Evolutionary conservation across 2,329 filamentous ascomycete genomes (phyloP).

Genomic region (Exutisphaerella laricina): DNA sequence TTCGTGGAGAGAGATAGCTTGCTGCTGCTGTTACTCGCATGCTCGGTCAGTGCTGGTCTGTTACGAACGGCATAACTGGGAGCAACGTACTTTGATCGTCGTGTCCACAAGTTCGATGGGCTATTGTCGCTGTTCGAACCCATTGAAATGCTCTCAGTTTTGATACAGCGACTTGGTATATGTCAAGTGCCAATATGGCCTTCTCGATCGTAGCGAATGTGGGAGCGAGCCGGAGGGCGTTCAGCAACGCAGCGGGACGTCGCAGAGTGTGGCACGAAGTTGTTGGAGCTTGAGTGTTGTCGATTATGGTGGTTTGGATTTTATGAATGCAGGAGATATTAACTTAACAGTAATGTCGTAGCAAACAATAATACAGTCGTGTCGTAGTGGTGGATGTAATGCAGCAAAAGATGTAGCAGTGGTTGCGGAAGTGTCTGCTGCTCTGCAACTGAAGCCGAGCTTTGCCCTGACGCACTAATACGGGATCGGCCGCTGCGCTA

Average conservation of each 20-base stretch:
- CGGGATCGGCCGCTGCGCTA: no score
- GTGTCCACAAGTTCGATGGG: constrained; percentile 58
- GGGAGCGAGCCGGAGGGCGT: constrained; percentile 8
- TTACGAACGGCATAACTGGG: constrained; percentile 3
- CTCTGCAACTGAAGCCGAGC: no score
- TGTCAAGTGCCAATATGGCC: neutral
- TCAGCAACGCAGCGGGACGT: constrained; percentile 11
- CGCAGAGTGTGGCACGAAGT: neutral
- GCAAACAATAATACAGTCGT: neutral
- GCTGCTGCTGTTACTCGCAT: constrained; percentile 56
- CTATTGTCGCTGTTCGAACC: constrained; percentile 33
- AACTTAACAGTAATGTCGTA: neutral
- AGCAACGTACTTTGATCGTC: constrained; percentile 70
- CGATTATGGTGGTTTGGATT: neutral
- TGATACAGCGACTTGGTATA: constrained; percentile 2
- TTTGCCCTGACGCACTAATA: neutral
- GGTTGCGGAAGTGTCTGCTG: no score
- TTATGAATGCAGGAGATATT: neutral
- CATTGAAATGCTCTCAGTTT: constrained; percentile 20
- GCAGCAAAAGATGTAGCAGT: neutral
- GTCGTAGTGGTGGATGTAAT: constrained; percentile 2
- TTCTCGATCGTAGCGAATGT: constrained; percentile 8
- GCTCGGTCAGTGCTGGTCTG: constrained; percentile 23
- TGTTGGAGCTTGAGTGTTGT: neutral
- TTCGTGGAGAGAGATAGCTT: constrained; percentile 86